Evolutionary conservation across 805 yeast species (phyloP).

Genomic region (Candida ipomoeae): DNA sequence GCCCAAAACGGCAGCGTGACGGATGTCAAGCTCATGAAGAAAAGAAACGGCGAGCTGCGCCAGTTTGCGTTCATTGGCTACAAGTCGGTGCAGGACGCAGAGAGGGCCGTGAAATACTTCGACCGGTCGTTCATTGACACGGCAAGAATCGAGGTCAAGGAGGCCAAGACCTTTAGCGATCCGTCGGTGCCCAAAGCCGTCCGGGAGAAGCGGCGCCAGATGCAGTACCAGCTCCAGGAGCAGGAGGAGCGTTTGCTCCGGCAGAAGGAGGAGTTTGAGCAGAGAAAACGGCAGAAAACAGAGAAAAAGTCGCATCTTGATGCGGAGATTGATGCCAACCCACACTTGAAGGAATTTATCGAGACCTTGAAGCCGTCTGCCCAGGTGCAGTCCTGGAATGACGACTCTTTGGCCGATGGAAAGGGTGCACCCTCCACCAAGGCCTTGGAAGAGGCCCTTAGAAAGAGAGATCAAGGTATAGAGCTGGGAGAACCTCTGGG

Average conservation of each 20-base stretch:
- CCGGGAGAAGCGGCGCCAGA: constrained; percentile 32
- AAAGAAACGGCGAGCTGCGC: constrained; percentile 80
- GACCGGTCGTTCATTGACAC: constrained; percentile 81
- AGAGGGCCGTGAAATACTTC: constrained; percentile 69
- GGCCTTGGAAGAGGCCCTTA: constrained; percentile 42
- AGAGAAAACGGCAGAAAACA: constrained; percentile 35
- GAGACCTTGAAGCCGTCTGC: constrained; percentile 76
- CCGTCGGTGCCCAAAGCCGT: constrained; percentile 69
- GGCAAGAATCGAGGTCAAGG: constrained; percentile 66
- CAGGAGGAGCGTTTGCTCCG: constrained; percentile 41
- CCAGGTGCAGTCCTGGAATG: constrained; percentile 71
- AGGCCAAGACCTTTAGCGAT: constrained; percentile 85
- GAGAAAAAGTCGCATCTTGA: constrained; percentile 43
- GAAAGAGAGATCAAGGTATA: constrained; percentile 17
- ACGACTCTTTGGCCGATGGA: constrained; percentile 50
- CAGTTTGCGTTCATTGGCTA: constrained; percentile 92
- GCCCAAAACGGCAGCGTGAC: constrained; percentile 61
- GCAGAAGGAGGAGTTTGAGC: constrained; percentile 36
- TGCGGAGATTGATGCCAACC: constrained; percentile 58
- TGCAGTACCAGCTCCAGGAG: constrained; percentile 40
- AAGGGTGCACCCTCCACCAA: constrained; percentile 43
- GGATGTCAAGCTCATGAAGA: constrained; percentile 81
- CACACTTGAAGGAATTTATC: constrained; percentile 72
- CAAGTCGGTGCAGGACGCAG: constrained; percentile 69
- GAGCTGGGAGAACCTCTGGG: too few relatives aligned